Conservation (phyloP, 352 stramenopile genomes). For the Globisporangium perplexum region DNA sequence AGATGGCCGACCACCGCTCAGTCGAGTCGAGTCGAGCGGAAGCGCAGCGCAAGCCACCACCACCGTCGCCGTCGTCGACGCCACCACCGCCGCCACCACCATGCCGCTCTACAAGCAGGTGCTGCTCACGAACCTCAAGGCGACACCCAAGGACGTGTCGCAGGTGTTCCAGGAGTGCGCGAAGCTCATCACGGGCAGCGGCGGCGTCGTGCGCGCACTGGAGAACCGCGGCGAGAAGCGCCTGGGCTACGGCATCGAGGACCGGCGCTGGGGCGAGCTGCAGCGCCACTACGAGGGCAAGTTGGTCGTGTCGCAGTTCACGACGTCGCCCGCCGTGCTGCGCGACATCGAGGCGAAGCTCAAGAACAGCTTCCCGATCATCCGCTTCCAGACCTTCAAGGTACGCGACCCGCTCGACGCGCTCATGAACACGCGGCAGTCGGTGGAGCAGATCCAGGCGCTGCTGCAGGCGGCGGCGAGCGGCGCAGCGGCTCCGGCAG, state of each 20-base stretch:
- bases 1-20: too few species aligned
- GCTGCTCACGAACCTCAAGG: constrained; percentile 86
- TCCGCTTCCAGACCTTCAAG: constrained; percentile 87
- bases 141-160: constrained; percentile 74
- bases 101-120: constrained; percentile 91
- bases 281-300: constrained; percentile 85
- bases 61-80: too few species aligned
- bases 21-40: too few species aligned
- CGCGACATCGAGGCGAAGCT: constrained; percentile 75
- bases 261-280: constrained; percentile 81
- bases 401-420: constrained; percentile 74
- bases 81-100: constrained; percentile 1
- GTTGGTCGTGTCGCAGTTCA: constrained; percentile 84
- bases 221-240: constrained; percentile 82
- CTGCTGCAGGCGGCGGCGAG: constrained; percentile 40
- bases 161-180: constrained; percentile 81
- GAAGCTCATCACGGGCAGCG: constrained; percentile 52
- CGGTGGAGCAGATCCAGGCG: constrained; percentile 51
- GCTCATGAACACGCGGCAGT: constrained; percentile 78
- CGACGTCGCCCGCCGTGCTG: constrained; percentile 62
- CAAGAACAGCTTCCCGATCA: constrained; percentile 81
- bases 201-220: constrained; percentile 69
- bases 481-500: constrained; percentile 19
- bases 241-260: constrained; percentile 77
- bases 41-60: too few species aligned